Evolutionary conservation across 768 basidiomycete genomes (phyloP), one percentile per base, ranked within the genome.

Genomic region (Russula compacta): DNA sequence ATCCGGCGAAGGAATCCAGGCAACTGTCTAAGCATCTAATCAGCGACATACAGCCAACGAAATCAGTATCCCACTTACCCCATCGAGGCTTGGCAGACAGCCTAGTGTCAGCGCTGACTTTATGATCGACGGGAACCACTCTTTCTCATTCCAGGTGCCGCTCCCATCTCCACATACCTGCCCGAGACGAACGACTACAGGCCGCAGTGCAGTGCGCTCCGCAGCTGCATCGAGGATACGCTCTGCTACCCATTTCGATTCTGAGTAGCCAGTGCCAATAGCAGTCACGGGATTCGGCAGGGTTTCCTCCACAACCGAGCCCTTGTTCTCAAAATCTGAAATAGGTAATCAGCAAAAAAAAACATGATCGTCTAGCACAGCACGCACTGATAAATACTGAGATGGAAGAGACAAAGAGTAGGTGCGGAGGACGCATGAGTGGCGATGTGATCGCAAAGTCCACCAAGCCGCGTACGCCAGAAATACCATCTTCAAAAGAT

Each of bases 91-190:
- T 19, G 67, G 69, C 24, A 70, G 59, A 46, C 60, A 68, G 11
- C 59, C 53, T 11, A 70, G 39, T 21, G 57, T 59, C n/a, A 64
- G 36, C 4, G 64, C 67, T 5, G 67, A 67, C 44, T 64, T 64
- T 11, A 68, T 53, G 12, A 70, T 47, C 11, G 60, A 58, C 15
- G 69, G 69, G 50, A 70, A 67, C 70, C 70, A 71, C 40, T 71
- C 70, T 35, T 43, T 55, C 35, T 61, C 58, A 51, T 70, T 71
- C 70, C 70, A 71, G 32, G 59, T 53, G 32, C 70, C 70, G 19
- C 58, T 71, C 17, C 48, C 58, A 10, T 69, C 71, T n/a, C 70
- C 70, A 36, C 65, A 66, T 15, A 71, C 64, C 46, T 71, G 70
- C 1, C 70, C 70, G 3, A 71, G 61, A 38, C 71, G 69, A 8